Conservation (phyloP, 75 land plant species). For the Pinus tabuliformis region DNA sequence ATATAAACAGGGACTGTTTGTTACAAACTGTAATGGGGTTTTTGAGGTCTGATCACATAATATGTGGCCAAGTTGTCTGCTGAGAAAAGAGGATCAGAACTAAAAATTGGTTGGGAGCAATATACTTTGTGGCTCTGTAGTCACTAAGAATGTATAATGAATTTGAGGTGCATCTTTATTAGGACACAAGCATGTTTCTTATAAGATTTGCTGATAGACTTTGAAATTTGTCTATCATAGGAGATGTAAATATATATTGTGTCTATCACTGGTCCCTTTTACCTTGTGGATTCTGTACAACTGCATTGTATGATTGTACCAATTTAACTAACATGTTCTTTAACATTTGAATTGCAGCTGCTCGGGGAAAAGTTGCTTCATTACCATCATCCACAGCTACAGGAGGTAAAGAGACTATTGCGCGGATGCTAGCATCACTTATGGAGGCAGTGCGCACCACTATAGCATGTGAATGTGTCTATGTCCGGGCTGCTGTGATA, state of each 20-base stretch:
- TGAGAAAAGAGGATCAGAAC: neutral
- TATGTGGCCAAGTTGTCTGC: neutral
- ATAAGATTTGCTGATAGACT: neutral
- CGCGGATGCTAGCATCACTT: conserved; percentile 82
- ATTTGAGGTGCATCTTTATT: too few relatives aligned
- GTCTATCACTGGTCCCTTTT: neutral
- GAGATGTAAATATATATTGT: neutral
- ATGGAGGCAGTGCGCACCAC: conserved; percentile 98
- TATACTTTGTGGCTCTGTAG: neutral
- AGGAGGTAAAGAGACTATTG: conserved; percentile 72
- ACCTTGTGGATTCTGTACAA: neutral
- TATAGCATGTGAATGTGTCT: conserved; percentile 98
- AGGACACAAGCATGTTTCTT: neutral
- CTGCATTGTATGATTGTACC: neutral
- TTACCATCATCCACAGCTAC: conserved; percentile 35
- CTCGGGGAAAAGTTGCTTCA: conserved; percentile 31
- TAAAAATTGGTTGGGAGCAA: neutral
- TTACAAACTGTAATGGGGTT: neutral
- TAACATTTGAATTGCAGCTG: conserved; percentile 19
- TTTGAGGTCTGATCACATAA: neutral
- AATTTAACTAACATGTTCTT: neutral
- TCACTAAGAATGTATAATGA: too few relatives aligned
- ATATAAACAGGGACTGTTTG: too few relatives aligned
- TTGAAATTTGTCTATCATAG: neutral
- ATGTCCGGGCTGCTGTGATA: conserved; percentile 93